Percentiles rank a stretch among this genome's conserved stretches.
These are phyloP conservation scores for Sporothrix curviconia DNA, from an alignment of 2,329 filamentous ascomycete genomes.

Conservation along the genomic window DNA sequence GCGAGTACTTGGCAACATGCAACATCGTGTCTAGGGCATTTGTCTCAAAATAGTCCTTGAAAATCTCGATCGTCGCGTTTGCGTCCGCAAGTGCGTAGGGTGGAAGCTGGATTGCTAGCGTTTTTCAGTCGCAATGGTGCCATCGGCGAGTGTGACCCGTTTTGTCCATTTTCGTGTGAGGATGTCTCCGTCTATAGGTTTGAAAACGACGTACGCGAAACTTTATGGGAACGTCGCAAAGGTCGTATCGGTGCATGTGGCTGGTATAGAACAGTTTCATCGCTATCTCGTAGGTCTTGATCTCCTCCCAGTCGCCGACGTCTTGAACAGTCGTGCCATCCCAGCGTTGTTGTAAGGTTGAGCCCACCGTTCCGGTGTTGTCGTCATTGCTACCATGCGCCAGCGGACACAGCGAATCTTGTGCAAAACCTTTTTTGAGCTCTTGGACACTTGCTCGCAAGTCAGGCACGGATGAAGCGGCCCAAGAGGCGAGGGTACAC, in stretches of 20 bases:
- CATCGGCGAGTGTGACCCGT: background rate
- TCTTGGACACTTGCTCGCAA: constrained; percentile 32
- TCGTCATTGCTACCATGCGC: constrained; percentile 35
- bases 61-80: constrained; percentile 1
- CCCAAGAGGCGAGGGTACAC: constrained; percentile 21
- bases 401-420: constrained; percentile 37
- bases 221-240: constrained; percentile 31
- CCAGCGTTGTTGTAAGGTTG: constrained; percentile 39
- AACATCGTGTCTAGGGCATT: constrained; percentile 27
- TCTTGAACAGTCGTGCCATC: constrained; percentile 35
- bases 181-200: constrained; percentile 31
- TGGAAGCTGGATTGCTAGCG: constrained; percentile 12
- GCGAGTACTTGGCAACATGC: constrained; percentile 20
- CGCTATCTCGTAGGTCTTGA: constrained; percentile 28
- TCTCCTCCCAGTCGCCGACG: constrained; percentile 30
- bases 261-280: constrained; percentile 26
- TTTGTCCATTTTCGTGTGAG: constrained; percentile 33
- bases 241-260: constrained; percentile 26
- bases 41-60: constrained; percentile 29
- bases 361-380: constrained; percentile 40
- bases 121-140: background rate
- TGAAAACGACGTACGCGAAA: constrained; percentile 38
- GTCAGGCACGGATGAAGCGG: constrained; percentile 30
- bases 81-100: constrained; percentile 15
- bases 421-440: constrained; percentile 43